Base-by-base conservation (phyloP, 805 yeast genomes). In the Cyberlindnera sargentensis region DNA sequence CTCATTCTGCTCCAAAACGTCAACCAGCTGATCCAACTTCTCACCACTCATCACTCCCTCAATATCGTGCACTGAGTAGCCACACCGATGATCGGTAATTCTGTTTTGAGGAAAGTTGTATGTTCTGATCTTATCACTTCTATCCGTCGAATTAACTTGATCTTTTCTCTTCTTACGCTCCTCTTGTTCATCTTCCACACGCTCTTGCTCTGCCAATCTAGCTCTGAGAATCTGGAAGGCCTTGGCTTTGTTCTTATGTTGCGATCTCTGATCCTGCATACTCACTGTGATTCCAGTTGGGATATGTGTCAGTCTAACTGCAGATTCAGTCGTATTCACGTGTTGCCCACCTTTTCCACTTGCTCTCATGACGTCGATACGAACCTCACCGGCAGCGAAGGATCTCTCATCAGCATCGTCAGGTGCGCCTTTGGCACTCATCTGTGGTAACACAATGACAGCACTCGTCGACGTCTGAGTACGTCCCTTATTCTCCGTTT, bases 301-400 rank as follows among this genome's bases (percentile, higher is more conserved):
- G 11, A 84, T 69, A 65, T 93, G 99, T 2, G 91, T 88, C 27
- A 93, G 67, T 54, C 99, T 73, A 10, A 93, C 98, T 0, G 99
- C 99, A 1, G 96, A 88, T 59, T 91, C 98, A 0, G 98, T 93
- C 10, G 96, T 91, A 60, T 91, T 91, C 32, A 91, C 99, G 59
- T 91, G 98, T 67, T 91, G 99, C 0, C 99, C 99, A 44, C 99
- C 99, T 50, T 93, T 84, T 3, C 99, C 99, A 44, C 95, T 80
- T 1, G 98, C 87, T 52, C 99, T 73, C 96, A 91, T 93, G n/a
- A 93, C 89, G 60, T 93, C 99, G 4, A 93, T 80, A 44, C 96
- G 73, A 24, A 93, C 80, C 55, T 93, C 99, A 3, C 85, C 95
- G 0, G 90, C 86, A 20, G 78, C 79, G 62, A 93, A 88, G 44